Percentiles rank a stretch among this genome's conserved stretches.
phyloP scores from a whole-genome alignment of 176 grass and related monocot species.

The Miscanthus lutarioriparius region DNA sequence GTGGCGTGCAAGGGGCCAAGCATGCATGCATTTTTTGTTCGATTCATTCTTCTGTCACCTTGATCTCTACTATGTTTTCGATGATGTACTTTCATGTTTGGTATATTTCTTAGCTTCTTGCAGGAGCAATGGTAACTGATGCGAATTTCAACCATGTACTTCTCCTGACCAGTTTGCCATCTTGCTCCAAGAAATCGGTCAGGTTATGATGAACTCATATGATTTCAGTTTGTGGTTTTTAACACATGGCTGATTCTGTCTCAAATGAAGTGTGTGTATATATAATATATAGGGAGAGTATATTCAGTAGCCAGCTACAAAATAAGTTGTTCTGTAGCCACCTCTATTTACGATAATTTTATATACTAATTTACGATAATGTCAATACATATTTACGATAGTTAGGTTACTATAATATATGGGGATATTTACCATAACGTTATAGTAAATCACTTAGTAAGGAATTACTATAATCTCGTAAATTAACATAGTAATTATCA shows the following conservation, averaged over 20 bases:
- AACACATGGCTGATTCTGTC: neutral
- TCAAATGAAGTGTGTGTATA: neutral
- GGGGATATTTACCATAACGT: too few relatives aligned
- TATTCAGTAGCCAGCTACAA: too few relatives aligned
- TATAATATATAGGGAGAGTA: too few relatives aligned
- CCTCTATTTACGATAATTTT: too few relatives aligned
- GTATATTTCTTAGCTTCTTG: neutral
- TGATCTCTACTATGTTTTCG: neutral
- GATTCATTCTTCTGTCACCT: slow-evolving; percentile 21
- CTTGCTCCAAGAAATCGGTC: neutral
- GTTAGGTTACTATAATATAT: too few relatives aligned
- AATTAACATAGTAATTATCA: too few relatives aligned
- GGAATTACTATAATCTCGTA: too few relatives aligned
- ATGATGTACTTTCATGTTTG: neutral
- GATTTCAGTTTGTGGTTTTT: neutral
- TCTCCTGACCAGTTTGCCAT: neutral
- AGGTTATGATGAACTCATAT: neutral
- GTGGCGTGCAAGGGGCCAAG: slow-evolving; percentile 99
- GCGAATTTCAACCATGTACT: neutral
- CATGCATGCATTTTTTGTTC: slow-evolving; percentile 58
- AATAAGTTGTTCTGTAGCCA: too few relatives aligned
- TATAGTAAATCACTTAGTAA: too few relatives aligned
- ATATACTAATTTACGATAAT: too few relatives aligned
- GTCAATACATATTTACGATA: too few relatives aligned
- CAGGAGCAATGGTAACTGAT: neutral